Evolutionary conservation across 2,329 filamentous ascomycete genomes (phyloP), one percentile per base, ranked within the genome.

Genomic region (Claviceps arundinis): DNA sequence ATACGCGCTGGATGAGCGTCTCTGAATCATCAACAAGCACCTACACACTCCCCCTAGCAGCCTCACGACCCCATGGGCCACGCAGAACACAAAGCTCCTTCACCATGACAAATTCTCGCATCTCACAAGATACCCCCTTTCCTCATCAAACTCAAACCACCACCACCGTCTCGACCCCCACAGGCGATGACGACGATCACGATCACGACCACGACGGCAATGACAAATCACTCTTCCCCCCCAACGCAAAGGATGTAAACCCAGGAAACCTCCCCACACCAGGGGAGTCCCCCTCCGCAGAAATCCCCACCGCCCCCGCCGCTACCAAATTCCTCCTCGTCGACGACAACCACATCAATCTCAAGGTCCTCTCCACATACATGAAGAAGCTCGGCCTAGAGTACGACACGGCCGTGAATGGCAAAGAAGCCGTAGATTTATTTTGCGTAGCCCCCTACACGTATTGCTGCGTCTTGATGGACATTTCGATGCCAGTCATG

Each of bases 401-500:
- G 1, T 59, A 58, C 45, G 50, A 56, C 3, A 57, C 56, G 3
- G 63, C 60, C 1, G 54, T 43, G 19, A 59, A 66, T 40, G 64
- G 63, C 0, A 57, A 62, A 38, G 57, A 66, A 45, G 63, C 63
- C 0, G 48, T 63, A 19, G 57, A 63, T 13, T 53, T 54, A 7
- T 65, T 61, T 17, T 52, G 37, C 7, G 22, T 54, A 6, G 48
- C 7, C 56, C 58, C 0, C 51, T 42, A 0, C 22, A 53, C 1
- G 64, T 58, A 48, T n/a, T 47, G 48, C n/a, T 58, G 57, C 50
- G 56, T 67, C 4, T 54, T 69, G 2, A 69, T 66, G 53, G 76
- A 79, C 56, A 71, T 77, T 3, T 75, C 69, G 54, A 79, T 80
- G 76, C 76, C 76, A 0, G 61, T 77, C 4, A 71, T 79, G 56